Percentiles rank a stretch among this genome's conserved stretches.
phyloP scores from a whole-genome alignment of 1,284 basidiomycete species.

The Fomitopsis schrenkii region DNA sequence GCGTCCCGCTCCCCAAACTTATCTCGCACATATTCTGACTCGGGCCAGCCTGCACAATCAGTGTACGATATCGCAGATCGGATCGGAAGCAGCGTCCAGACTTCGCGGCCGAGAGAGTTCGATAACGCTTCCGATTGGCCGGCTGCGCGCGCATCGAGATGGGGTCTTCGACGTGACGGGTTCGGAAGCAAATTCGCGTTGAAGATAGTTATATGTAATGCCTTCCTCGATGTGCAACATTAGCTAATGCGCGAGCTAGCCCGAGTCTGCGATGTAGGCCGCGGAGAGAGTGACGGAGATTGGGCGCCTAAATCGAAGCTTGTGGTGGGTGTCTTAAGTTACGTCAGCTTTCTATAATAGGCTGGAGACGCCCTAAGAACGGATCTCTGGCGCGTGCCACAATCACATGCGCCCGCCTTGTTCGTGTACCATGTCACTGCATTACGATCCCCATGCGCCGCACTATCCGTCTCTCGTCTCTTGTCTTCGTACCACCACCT shows the following conservation, averaged over 20 bases:
- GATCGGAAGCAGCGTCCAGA: neutral
- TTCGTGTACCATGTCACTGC: neutral
- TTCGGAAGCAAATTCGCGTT: too few relatives aligned
- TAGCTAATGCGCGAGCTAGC: too few relatives aligned
- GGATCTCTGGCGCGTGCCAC: neutral
- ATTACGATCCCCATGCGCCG: neutral
- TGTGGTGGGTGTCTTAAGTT: neutral
- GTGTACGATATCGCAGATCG: neutral
- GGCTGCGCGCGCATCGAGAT: too few relatives aligned
- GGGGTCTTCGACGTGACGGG: too few relatives aligned
- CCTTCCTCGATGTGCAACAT: too few relatives aligned
- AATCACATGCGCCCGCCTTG: conserved; percentile 26
- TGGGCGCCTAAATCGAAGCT: too few relatives aligned
- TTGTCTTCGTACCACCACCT: conserved; percentile 10
- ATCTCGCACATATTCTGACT: too few relatives aligned
- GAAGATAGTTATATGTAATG: too few relatives aligned
- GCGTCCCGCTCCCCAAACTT: neutral
- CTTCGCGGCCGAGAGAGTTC: neutral
- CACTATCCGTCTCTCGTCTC: conserved; percentile 2
- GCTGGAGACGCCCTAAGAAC: neutral
- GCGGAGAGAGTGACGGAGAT: too few relatives aligned
- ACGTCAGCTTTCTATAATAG: neutral
- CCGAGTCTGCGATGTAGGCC: too few relatives aligned
- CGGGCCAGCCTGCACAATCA: neutral
- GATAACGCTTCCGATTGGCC: too few relatives aligned